Base-by-base conservation (phyloP, 805 yeast genomes). In the Hagleromyces aurorensis region DNA sequence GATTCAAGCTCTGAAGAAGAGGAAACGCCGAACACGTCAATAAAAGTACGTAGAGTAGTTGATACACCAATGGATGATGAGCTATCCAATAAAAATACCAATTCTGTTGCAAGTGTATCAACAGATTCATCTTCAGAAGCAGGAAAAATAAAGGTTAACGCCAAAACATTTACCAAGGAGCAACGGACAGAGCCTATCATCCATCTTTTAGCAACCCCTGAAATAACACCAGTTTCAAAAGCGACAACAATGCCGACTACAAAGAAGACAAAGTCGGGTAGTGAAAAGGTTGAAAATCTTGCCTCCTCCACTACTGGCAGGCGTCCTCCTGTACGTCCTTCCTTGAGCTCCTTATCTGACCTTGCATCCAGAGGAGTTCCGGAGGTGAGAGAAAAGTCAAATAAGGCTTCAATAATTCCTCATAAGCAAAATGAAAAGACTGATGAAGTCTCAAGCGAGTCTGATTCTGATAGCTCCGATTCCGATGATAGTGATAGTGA, bases 341-440 rank as follows among this genome's bases (percentile, higher is more conserved):
- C 77, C 0, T 62, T 73, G 31, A 60, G 62, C 29, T 70, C 81
- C 1, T 53, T 78, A 18, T 67, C 72, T 3, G 80, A 77, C 36
- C 57, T 78, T 35, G 75, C 68, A 4, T 63, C 67, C n/a, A 62
- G 77, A 30, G 85, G 83, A 4, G 66, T 78, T 8, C 86, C 86
- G 2, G 81, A 72, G 13, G 83, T 78, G 0, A 67, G 64, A 32
- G 82, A 75, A 25, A 59, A 61, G 13, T 36, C 48, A 18, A 41
- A 52, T 12, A 26, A 25, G 11, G 20, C 36, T 7, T 25, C 37
- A 7, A 34, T 24, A 7, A 7, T 21, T 7, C 26, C 33, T 13
- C 18, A 29, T 16, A 29, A 25, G 13, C 28, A 27, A 8, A 26
- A 38, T 29, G 38, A 33, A 14, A 42, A 37, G 6, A 41, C 30